phyloP scores from a whole-genome alignment of 345 rosid genomes.

The Sisymbrium irio region DNA sequence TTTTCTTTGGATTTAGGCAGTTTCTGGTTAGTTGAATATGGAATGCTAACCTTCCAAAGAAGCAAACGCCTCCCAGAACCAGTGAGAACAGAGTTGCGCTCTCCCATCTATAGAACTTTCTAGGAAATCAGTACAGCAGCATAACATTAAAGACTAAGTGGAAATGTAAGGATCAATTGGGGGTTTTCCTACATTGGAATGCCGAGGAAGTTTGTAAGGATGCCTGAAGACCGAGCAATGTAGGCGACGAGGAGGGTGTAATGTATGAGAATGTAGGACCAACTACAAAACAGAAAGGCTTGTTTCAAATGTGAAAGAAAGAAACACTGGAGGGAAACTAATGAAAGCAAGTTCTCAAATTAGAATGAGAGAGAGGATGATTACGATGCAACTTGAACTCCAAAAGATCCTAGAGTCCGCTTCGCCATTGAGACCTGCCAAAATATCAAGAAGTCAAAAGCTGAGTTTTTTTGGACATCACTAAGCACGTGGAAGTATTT shows the following conservation, averaged over 20 bases:
- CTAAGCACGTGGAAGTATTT: background rate
- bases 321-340: background rate
- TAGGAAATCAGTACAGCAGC: conserved; percentile 7
- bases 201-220: conserved; percentile 67
- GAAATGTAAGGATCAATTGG: conserved; percentile 4
- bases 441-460: conserved; percentile 2
- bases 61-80: conserved; percentile 79
- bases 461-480: background rate
- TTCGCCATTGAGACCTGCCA: conserved; percentile 88
- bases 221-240: conserved; percentile 94
- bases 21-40: background rate
- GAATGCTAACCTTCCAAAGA: conserved; percentile 75
- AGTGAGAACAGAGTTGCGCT: conserved; percentile 72
- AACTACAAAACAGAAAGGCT: conserved; percentile 51
- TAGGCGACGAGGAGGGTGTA: conserved; percentile 89
- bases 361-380: conserved; percentile 23
- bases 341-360: conserved; percentile 1
- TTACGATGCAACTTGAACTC: conserved; percentile 91
- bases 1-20: background rate
- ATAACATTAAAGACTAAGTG: background rate
- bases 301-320: background rate
- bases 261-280: conserved; percentile 90
- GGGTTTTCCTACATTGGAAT: conserved; percentile 60
- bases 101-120: conserved; percentile 77
- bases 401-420: conserved; percentile 77